Percentiles rank a stretch among this genome's conserved stretches.
phyloP scores from a whole-genome alignment of 2,329 filamentous ascomycete species.

The Sporothrix brasiliensis region DNA sequence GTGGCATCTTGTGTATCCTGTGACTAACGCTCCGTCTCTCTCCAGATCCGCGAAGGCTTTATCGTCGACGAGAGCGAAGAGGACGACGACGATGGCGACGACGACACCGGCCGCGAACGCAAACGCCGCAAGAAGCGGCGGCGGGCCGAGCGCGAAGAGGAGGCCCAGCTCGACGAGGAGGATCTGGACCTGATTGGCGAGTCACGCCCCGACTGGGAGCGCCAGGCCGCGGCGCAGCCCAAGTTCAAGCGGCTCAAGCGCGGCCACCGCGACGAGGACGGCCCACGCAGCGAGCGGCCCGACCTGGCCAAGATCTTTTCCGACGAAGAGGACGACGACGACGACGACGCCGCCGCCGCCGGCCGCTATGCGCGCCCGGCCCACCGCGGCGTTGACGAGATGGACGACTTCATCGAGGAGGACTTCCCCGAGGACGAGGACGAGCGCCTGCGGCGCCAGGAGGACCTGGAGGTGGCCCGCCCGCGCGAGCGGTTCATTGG shows the following conservation, averaged over 20 bases:
- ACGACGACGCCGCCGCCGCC: conserved; percentile 46
- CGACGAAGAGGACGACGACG: conserved; percentile 82
- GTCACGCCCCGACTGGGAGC: conserved; percentile 70
- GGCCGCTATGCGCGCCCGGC: conserved; percentile 53
- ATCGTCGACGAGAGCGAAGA: conserved; percentile 92
- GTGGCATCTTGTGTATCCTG: too few relatives aligned
- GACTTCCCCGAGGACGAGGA: conserved; percentile 88
- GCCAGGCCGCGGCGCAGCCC: conserved; percentile 66
- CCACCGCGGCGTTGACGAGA: conserved; percentile 72
- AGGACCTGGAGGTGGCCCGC: conserved; percentile 86
- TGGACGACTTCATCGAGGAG: conserved; percentile 96
- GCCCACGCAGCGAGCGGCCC: conserved; percentile 65
- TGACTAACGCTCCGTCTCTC: background rate
- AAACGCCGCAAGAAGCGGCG: conserved; percentile 77
- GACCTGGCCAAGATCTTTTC: conserved; percentile 93
- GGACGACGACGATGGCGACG: conserved; percentile 67
- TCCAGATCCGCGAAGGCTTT: conserved; percentile 86
- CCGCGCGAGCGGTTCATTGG: conserved; percentile 72
- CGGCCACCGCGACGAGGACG: conserved; percentile 75
- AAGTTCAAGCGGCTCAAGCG: conserved; percentile 97
- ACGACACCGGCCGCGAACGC: conserved; percentile 56
- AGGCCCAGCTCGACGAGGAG: conserved; percentile 91
- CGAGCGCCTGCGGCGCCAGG: conserved; percentile 71
- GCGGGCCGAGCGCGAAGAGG: conserved; percentile 73
- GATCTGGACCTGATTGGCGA: conserved; percentile 94